Percentiles rank a stretch among this genome's conserved stretches.
phyloP scores from a whole-genome alignment of 2,329 filamentous ascomycete species.

The Tolypocladium tropicale region DNA sequence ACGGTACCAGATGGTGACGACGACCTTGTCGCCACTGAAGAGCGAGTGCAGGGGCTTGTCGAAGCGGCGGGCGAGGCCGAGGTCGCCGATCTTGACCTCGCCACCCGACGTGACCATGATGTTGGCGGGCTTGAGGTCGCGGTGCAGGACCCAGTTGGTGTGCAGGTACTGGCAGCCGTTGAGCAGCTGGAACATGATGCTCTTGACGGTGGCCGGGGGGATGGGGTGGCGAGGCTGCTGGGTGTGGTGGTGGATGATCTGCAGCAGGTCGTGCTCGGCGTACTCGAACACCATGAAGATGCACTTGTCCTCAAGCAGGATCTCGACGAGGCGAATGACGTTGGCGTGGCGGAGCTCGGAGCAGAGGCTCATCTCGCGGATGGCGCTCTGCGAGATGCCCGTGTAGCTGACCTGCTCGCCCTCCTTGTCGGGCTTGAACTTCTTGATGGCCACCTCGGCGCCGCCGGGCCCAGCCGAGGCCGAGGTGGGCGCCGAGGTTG shows the following conservation, averaged over 20 bases:
- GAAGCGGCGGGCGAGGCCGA: slow-evolving; percentile 85
- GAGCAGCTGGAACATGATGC: slow-evolving; percentile 89
- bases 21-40: slow-evolving; percentile 92
- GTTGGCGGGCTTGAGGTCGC: slow-evolving; percentile 94
- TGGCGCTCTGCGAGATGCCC: slow-evolving; percentile 92
- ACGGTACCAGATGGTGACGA: slow-evolving; percentile 98
- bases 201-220: slow-evolving; percentile 78
- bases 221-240: slow-evolving; percentile 82
- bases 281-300: slow-evolving; percentile 99
- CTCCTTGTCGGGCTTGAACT: slow-evolving; percentile 99
- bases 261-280: slow-evolving; percentile 90
- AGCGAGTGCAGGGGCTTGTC: slow-evolving; percentile 87
- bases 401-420: slow-evolving; percentile 92
- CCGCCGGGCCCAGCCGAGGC: slow-evolving; percentile 39
- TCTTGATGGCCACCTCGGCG: slow-evolving; percentile 92
- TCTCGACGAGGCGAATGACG: slow-evolving; percentile 84
- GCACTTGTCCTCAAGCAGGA: slow-evolving; percentile 95
- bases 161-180: slow-evolving; percentile 94
- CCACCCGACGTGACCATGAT: slow-evolving; percentile 94
- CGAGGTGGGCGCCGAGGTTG: not conserved
- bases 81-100: slow-evolving; percentile 87
- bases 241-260: slow-evolving; percentile 97
- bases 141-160: slow-evolving; percentile 92
- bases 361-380: slow-evolving; percentile 95
- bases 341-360: slow-evolving; percentile 84